Percentiles rank a stretch among this genome's conserved stretches.
Conservation (phyloP, 2,329 filamentous ascomycete species). For the Ophiostoma tasmaniense region DNA sequence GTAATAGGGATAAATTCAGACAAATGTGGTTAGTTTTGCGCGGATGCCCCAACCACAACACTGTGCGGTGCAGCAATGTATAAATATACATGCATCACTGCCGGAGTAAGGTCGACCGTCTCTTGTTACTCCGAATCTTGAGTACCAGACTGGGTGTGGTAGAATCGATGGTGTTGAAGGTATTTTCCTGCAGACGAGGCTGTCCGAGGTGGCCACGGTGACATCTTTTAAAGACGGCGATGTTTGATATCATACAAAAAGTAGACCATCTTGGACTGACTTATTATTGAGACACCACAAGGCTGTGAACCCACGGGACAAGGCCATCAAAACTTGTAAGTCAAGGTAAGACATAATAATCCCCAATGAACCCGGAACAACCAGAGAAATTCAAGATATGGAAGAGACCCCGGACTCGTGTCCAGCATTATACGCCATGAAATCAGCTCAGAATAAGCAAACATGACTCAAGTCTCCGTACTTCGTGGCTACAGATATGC, state of each 20-base stretch:
- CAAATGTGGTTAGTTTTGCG: conserved; percentile 1
- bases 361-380: no score
- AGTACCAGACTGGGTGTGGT: neutral
- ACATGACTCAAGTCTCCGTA: neutral
- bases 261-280: neutral
- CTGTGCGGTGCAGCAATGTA: neutral
- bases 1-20: neutral
- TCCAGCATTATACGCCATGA: no score
- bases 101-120: neutral
- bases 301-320: neutral
- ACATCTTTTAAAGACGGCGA: neutral
- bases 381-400: neutral
- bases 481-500: neutral
- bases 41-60: neutral
- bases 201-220: neutral
- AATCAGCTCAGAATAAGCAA: neutral
- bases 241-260: neutral
- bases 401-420: neutral
- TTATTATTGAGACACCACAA: neutral
- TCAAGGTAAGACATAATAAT: neutral
- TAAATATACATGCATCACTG: neutral
- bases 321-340: neutral
- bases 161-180: neutral
- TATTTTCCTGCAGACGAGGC: neutral
- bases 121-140: neutral